Percentiles rank a stretch among this genome's conserved stretches.
These are phyloP conservation scores for Gossypium herbaceum DNA, from an alignment of 345 rosid genomes.

Conservation along the genomic window DNA sequence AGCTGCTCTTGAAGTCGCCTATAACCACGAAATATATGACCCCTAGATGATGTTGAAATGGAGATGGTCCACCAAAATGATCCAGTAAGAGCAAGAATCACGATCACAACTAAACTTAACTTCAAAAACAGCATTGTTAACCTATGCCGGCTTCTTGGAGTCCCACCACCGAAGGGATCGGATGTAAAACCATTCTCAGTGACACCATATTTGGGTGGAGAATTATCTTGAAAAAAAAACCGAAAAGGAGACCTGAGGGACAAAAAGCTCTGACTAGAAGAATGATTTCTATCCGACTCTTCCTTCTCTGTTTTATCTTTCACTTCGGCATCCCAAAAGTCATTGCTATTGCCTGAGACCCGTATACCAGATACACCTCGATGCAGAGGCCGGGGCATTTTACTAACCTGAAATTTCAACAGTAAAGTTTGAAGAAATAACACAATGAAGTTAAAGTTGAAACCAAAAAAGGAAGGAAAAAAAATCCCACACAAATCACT, in stretches of 20 bases:
- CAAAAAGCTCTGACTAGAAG: constrained; percentile 44
- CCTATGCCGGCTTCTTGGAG: constrained; percentile 61
- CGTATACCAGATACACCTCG: constrained; percentile 61
- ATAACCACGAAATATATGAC: constrained; percentile 68
- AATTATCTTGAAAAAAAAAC: constrained; percentile 41
- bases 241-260: constrained; percentile 55
- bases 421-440: background rate
- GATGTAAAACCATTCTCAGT: constrained; percentile 57
- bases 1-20: constrained; percentile 87
- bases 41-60: constrained; percentile 65
- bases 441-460: background rate
- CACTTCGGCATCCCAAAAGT: constrained; percentile 68
- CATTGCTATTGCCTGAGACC: constrained; percentile 58
- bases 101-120: constrained; percentile 66
- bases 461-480: background rate
- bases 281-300: constrained; percentile 48
- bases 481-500: constrained; percentile 1
- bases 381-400: constrained; percentile 78
- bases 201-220: constrained; percentile 52
- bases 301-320: constrained; percentile 72
- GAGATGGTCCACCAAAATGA: constrained; percentile 96
- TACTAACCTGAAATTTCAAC: constrained; percentile 33
- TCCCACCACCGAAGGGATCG: constrained; percentile 44
- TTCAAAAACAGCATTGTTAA: constrained; percentile 53
- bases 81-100: constrained; percentile 61